Evolutionary conservation across 202 grass and related monocot species (phyloP).

Genomic region (Sporobolus alterniflorus): DNA sequence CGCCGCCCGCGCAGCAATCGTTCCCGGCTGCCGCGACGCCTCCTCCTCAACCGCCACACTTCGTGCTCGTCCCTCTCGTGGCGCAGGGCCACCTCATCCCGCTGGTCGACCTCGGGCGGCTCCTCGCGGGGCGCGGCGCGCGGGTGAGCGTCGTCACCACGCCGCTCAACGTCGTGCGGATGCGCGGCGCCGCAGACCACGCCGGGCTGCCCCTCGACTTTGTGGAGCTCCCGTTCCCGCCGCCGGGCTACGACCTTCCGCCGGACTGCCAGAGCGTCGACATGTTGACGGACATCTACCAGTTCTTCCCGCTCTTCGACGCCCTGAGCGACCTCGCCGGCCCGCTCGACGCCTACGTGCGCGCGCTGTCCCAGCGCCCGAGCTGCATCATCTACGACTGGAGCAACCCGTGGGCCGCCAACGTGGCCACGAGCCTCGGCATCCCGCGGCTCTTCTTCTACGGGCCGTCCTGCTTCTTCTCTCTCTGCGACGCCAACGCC

Average conservation of each 20-base stretch:
- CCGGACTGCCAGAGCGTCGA: constrained; percentile 50
- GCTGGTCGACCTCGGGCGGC: neutral
- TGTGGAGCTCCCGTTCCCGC: constrained; percentile 36
- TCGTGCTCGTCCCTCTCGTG: constrained; percentile 25
- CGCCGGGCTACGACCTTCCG: constrained; percentile 23
- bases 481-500: constrained; percentile 43
- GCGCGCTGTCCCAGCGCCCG: constrained; percentile 8
- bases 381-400: constrained; percentile 69
- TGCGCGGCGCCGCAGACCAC: neutral
- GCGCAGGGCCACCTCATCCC: constrained; percentile 38
- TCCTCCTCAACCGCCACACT: neutral
- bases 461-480: constrained; percentile 61
- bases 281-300: neutral
- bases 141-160: constrained; percentile 13
- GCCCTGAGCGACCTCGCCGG: constrained; percentile 28
- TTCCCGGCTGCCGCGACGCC: neutral
- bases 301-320: constrained; percentile 26
- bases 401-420: constrained; percentile 55
- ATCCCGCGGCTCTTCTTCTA: constrained; percentile 64
- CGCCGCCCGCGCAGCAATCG: neutral
- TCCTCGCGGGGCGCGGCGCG: constrained; percentile 7
- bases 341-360: constrained; percentile 52
- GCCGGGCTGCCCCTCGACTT: neutral
- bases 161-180: neutral
- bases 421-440: constrained; percentile 30